Evolutionary conservation across 2,329 filamentous ascomycete genomes (phyloP), one percentile per base, ranked within the genome.

Genomic region (Penicillium hesseltinei): DNA sequence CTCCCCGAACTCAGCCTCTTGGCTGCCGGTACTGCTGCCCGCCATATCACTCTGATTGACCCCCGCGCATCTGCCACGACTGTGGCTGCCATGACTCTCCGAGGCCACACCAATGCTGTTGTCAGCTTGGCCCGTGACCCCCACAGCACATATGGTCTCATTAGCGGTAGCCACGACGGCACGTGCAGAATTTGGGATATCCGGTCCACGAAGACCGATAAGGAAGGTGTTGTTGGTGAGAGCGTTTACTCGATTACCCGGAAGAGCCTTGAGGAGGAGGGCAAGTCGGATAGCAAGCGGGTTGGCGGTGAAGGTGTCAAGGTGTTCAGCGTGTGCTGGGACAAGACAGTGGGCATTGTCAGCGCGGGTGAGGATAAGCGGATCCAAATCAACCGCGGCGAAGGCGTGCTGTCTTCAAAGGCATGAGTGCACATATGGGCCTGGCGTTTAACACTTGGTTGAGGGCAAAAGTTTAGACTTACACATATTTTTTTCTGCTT

Each of bases 101-200:
- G 91, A 35, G 93, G 93, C 0, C 93, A 97, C 77, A 86, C 86
- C 58, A 96, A 96, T 78, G 82, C 81, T 7, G 82, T 88, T 11
- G 82, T 85, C 2, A 77, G 78, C n/a, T 75, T 89, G 39, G 80
- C 82, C 13, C 77, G 77, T 11, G 82, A 86, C 65, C 85, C 85
- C 0, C 82, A 85, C 40, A 92, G 88, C 69, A 85, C 88, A 61
- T 91, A 92, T 77, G 86, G 89, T n/a, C 82, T 99, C 9, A 90
- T 93, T 0, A 94, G 89, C 33, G 93, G 86, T n/a, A 90, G 89
- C 45, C 90, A 96, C 74, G 94, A 99, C 74, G 92, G 93, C 35
- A 96, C 91, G 1, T 94, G 91, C 69, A 85, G 92, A 51, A 87
- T 99, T 48, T 99, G 94, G 94, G 94, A 99, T 79, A 82, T 97